Base-by-base conservation (phyloP, 225 moss, liverwort and hornwort genomes). In the Physcomitrium patens region DNA sequence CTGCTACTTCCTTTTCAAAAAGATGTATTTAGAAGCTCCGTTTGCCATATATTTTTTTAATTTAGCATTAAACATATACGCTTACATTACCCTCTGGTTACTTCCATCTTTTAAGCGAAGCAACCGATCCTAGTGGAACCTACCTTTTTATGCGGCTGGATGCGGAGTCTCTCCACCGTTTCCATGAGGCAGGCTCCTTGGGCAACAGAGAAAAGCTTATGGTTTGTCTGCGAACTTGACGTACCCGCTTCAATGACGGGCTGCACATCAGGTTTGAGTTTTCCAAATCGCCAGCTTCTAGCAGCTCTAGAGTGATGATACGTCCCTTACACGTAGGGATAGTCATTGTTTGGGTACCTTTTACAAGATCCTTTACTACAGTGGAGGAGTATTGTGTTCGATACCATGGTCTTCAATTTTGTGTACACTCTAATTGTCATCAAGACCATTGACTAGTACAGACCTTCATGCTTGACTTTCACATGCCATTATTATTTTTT, bases 271-370 rank as follows among this genome's bases (percentile, higher is more conserved):
- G 68, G 64, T 63, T 44, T 64, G 68, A 77, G 48, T 37, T 72
- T 63, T 68, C 60, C 71, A 45, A 71, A 59, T 52, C 67, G 41
- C 71, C 46, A 65, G 61, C 61, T 73, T 70, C 46, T 57, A 3
- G 45, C 67, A 69, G 64, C 74, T 82, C 59, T 69, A 22, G 10
- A 74, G 78, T 74, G 27, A 69, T 74, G 82, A 78, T 60, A 19
- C 45, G n/a, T 63, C 55, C 70, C 64, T 58, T 42, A 72, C 14
- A 37, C 7, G 10, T 7, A 9, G 64, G 51, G 62, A 61, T 43
- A 27, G 65, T 77, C 77, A 68, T 81, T 77, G 73, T 73, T 77
- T 81, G 77, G 77, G 77, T 3, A 47, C 26, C 41, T 3, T 64
- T 68, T 70, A 75, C 31, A 37, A 37, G 31, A 37, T 37, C 31